Conservation (phyloP, 2,329 filamentous ascomycete genomes). For the Fusarium albosuccineum region DNA sequence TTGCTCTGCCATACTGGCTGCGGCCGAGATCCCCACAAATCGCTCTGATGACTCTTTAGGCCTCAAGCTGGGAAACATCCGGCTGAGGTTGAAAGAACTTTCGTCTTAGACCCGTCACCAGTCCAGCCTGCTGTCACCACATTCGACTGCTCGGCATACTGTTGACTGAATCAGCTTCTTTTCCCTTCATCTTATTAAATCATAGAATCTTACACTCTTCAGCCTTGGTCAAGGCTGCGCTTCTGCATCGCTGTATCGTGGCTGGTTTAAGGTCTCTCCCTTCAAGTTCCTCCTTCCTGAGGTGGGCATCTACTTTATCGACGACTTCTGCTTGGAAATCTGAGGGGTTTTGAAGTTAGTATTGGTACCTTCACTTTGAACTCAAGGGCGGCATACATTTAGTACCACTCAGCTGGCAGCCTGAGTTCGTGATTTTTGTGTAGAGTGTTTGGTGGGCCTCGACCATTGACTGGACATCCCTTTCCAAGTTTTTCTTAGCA, state of each 20-base stretch:
- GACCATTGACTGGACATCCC: background rate
- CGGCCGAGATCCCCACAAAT: no score
- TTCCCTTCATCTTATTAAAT: no score
- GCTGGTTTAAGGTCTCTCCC: background rate
- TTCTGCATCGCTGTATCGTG: background rate
- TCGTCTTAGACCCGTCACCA: background rate
- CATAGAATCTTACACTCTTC: background rate
- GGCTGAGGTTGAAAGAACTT: no score
- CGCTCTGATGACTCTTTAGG: no score
- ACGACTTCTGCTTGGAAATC: background rate
- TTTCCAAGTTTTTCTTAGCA: background rate
- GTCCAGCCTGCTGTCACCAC: background rate
- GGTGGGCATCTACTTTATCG: background rate
- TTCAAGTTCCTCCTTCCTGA: background rate
- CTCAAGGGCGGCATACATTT: background rate
- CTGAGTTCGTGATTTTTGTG: background rate
- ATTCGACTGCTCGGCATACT: constrained; percentile 2
- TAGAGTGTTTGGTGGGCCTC: background rate
- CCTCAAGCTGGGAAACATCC: no score
- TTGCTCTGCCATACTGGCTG: no score
- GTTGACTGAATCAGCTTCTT: background rate
- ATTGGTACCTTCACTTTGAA: background rate
- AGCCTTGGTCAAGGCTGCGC: background rate
- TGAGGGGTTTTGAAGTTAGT: background rate
- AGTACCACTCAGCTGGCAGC: background rate